A percentile compares a stretch with the other conserved stretches of the same genome.
Conservation (phyloP, 208 protist species). For the Crithidia fasciculata region DNA sequence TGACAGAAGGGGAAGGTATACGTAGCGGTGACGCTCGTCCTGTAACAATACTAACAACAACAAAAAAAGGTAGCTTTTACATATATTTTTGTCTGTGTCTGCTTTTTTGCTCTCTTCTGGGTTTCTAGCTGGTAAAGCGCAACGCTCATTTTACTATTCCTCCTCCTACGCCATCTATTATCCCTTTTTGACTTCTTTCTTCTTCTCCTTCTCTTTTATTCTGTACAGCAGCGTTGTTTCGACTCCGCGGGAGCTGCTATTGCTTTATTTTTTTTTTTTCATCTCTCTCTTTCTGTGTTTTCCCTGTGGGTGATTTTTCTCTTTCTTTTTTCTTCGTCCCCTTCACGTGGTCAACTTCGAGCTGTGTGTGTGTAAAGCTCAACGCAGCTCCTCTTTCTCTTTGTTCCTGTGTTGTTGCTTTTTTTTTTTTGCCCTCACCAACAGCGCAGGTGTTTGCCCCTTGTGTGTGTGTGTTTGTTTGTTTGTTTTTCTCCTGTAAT, state of each 20-base stretch:
- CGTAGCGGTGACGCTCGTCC: neutral
- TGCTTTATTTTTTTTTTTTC: constrained; percentile 2
- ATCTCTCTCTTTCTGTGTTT: constrained; percentile 21
- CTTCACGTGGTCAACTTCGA: too few relatives aligned
- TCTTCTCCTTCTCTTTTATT: constrained; percentile 6
- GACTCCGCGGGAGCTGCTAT: neutral
- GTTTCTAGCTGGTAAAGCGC: too few relatives aligned
- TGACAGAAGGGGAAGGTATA: neutral
- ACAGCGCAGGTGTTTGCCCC: neutral
- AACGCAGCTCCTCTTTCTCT: too few relatives aligned
- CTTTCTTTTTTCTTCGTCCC: constrained; percentile 9
- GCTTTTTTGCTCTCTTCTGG: constrained; percentile 13
- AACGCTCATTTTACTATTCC: too few relatives aligned
- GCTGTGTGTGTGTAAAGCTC: too few relatives aligned
- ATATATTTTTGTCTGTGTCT: neutral
- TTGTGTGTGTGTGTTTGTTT: constrained; percentile 5
- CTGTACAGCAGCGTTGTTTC: neutral
- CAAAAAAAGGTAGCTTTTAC: neutral
- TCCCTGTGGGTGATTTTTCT: neutral
- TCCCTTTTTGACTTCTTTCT: neutral
- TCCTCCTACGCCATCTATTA: too few relatives aligned
- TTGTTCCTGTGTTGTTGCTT: too few relatives aligned
- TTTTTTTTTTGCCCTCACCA: too few relatives aligned
- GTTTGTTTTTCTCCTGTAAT: neutral
- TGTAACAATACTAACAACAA: neutral